Base-by-base conservation (phyloP, 2,329 filamentous ascomycete species). In the Fusarium poae region DNA sequence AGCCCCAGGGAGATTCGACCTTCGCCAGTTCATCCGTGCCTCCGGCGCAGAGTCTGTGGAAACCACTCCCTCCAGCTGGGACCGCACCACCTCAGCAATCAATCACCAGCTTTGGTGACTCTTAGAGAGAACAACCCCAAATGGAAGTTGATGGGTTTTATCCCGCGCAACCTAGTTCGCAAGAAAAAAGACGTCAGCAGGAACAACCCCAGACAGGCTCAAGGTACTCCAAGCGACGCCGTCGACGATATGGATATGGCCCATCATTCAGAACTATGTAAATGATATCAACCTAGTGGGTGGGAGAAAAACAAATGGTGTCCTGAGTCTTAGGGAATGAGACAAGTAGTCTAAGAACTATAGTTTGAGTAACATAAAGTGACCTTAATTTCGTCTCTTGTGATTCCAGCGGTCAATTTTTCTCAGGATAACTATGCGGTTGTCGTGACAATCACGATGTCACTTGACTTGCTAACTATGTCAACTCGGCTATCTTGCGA, bases 401-500 rank as follows among this genome's bases (percentile, higher is more conserved):
- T 25, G 25, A 5, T 25, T 25, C 25, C 25, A 25, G 25, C 25
- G 25, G 25, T 25, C 25, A 25, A 5, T 25, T 25, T 25, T 25
- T 45, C 27, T 39, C 4, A 25, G 9, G 18, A 18, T 13, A 54
- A 27, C 18, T 48, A 8, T 20, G 13, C 9, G 25, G 44, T 46
- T 27, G 29, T 8, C 10, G 15, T 20, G 29, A 37, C 30, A 18
- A 35, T 32, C 44, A 45, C 20, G 34, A 18, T 48, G 13, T 23
- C 43, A 34, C 37, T 39, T 29, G 12, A 34, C 25, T 23, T 64
- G 27, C 30, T 16, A 34, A 25, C 25, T 23, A 52, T 21, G 27
- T 54, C 35, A 45, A 65, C 20, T 49, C 37, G 23, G 27, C 53
- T 23, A 58, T 64, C 51, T 13, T 45, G 45, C 43, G 32, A 65